Base-by-base conservation (phyloP, 495 filamentous ascomycete genomes). In the Antarctomyces pellizariae region DNA sequence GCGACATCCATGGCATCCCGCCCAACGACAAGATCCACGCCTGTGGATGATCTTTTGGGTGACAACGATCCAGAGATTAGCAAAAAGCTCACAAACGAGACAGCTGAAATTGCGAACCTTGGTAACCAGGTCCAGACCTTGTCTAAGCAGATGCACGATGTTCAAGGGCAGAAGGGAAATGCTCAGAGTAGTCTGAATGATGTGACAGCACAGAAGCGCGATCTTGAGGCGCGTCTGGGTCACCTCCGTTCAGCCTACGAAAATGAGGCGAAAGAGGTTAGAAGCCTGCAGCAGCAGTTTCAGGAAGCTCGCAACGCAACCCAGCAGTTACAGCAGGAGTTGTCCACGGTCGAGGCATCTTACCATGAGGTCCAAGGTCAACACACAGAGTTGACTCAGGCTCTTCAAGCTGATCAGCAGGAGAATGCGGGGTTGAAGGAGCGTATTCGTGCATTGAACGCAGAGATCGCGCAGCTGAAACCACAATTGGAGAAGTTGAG, bases 91-190 rank as follows among this genome's bases (percentile, higher is more conserved):
- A 83, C 69, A 0, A 69, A 67, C 32, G 86, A 97, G 46, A 86
- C 80, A 3, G 71, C 74, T 1, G 86, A 97, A 41, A 58, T 95
- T n/a, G 86, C 82, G 16, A 97, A 97, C 41, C 50, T 97, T 29
- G 92, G 82, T 4, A 95, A 91, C 45, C 84, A 95, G 46, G 75
- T 97, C 31, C 71, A 79, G 4, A 77, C 70, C 4, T 49, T 97
- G 30, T 68, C 80, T 1, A 86, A 75, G 46, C 80, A 97, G 54
- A 91, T 91, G 63, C 75, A 86, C 45, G 78, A 78, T 32, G 70
- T 91, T 3, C 82, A 89, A 41, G 63, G 54, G 19, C 82, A 91
- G 48, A 67, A 76, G 22, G 57, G 53, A 2, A 64, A 68, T 4
- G 71, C 74, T 2, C 79, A 92, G 45, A 69, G 70, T 27, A 72